Conservation (phyloP, 345 rosid genomes). For the Sisymbrium altissimum region DNA sequence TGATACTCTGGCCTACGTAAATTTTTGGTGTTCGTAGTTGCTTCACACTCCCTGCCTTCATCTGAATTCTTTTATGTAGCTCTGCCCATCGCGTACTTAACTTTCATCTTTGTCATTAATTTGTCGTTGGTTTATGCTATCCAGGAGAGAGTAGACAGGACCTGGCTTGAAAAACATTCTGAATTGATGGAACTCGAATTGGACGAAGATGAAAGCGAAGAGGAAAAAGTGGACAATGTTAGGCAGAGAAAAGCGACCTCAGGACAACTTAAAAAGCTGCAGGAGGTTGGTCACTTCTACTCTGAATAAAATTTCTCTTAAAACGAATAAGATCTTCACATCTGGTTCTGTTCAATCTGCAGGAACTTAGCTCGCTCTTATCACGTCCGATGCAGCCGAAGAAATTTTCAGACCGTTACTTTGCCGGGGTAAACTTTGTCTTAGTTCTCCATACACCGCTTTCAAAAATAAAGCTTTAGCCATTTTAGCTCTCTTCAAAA, state of each 20-base stretch:
- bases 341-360: slow-evolving; percentile 31
- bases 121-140: slow-evolving; percentile 16
- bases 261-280: slow-evolving; percentile 49
- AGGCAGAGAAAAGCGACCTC: slow-evolving; percentile 63
- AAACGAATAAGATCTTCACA: not conserved
- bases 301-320: not conserved
- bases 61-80: slow-evolving; percentile 9
- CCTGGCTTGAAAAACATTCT: slow-evolving; percentile 81
- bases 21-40: not conserved
- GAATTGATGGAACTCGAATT: slow-evolving; percentile 65
- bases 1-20: not conserved
- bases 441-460: not conserved
- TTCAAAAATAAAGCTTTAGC: not conserved
- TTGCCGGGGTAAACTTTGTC: slow-evolving; percentile 68
- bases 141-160: slow-evolving; percentile 77
- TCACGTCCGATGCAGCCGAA: slow-evolving; percentile 80
- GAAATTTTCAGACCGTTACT: slow-evolving; percentile 78
- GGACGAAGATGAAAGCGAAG: slow-evolving; percentile 84
- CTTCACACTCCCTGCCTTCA: not conserved
- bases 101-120: not conserved
- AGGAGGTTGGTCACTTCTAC: slow-evolving; percentile 51
- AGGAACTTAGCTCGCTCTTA: slow-evolving; percentile 70
- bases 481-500: not conserved
- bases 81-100: not conserved
- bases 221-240: slow-evolving; percentile 63